Evolutionary conservation across 2,329 filamentous ascomycete genomes (phyloP).

Genomic region (Aspergillus neoniger): DNA sequence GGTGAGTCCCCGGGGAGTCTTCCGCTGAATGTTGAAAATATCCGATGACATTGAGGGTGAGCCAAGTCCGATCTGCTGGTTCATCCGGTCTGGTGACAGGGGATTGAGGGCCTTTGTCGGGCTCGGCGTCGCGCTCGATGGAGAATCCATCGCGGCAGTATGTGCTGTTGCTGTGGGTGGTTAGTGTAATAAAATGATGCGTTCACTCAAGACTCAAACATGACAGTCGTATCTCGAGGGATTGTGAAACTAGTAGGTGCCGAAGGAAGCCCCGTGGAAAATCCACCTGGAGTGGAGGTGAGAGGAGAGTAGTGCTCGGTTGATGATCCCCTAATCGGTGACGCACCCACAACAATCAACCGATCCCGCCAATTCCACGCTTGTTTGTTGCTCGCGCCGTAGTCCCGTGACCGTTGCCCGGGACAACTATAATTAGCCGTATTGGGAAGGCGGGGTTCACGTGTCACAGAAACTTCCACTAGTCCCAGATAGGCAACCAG

Average conservation of each 20-base stretch:
- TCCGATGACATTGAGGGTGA: conserved; percentile 45
- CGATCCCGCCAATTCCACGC: conserved; percentile 13
- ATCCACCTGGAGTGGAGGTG: conserved; percentile 1
- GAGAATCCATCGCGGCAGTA: conserved; percentile 37
- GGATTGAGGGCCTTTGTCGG: conserved; percentile 41
- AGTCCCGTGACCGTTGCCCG: conserved; percentile 37
- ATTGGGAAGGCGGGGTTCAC: conserved; percentile 20
- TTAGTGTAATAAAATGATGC: conserved; percentile 1
- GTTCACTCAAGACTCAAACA: neutral
- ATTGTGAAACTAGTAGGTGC: neutral
- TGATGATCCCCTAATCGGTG: conserved; percentile 23
- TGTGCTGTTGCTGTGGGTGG: neutral
- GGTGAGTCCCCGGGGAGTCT: conserved; percentile 38
- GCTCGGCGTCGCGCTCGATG: conserved; percentile 35
- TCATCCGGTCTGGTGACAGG: conserved; percentile 52
- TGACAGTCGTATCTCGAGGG: conserved; percentile 3
- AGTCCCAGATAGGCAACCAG: conserved; percentile 7
- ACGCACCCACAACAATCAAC: conserved; percentile 29
- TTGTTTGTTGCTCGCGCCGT: conserved; percentile 32
- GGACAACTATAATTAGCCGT: conserved; percentile 24
- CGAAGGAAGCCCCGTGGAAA: neutral
- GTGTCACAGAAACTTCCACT: conserved; percentile 17
- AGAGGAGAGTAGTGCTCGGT: neutral
- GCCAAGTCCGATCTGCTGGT: conserved; percentile 46
- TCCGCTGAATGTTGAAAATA: conserved; percentile 38